phyloP scores from a whole-genome alignment of 2,329 filamentous ascomycete genomes.

The Allantophomopsis lycopodina region DNA sequence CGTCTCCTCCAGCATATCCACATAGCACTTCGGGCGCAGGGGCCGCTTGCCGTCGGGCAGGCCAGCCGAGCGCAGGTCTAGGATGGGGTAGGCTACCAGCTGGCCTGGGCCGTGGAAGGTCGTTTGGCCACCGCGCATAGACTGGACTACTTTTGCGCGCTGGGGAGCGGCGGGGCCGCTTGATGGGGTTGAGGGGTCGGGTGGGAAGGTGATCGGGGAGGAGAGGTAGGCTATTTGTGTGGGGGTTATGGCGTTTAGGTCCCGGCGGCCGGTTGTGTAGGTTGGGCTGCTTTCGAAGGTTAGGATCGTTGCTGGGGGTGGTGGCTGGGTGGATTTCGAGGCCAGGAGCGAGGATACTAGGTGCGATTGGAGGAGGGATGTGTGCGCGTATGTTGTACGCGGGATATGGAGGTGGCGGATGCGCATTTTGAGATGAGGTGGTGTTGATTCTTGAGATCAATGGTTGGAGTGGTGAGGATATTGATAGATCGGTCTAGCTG shows the following conservation, averaged over 20 bases:
- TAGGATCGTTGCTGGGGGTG: constrained; percentile 24
- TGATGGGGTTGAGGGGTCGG: background rate
- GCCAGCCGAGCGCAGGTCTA: constrained; percentile 58
- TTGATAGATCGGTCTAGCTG: no score
- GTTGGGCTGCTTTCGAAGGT: constrained; percentile 74
- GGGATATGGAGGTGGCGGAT: constrained; percentile 48
- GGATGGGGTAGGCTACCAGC: constrained; percentile 78
- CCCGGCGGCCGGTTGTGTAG: constrained; percentile 82
- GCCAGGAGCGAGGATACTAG: constrained; percentile 43
- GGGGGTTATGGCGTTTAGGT: constrained; percentile 34
- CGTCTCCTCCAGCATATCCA: constrained; percentile 62
- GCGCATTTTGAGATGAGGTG: constrained; percentile 22
- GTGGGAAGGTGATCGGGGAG: constrained; percentile 8
- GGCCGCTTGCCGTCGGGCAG: background rate
- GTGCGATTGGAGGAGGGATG: constrained; percentile 38
- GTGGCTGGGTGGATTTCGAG: constrained; percentile 30
- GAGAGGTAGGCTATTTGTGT: constrained; percentile 29
- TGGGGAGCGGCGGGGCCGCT: background rate
- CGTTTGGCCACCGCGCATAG: constrained; percentile 68
- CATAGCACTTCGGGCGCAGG: constrained; percentile 61
- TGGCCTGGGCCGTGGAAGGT: constrained; percentile 96
- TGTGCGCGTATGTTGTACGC: constrained; percentile 36
- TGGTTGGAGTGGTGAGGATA: no score
- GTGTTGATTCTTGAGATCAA: no score
- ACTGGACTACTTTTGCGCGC: constrained; percentile 17